Conservation (phyloP, 192 early-diverging fungal species). For the Linderina pennispora region DNA sequence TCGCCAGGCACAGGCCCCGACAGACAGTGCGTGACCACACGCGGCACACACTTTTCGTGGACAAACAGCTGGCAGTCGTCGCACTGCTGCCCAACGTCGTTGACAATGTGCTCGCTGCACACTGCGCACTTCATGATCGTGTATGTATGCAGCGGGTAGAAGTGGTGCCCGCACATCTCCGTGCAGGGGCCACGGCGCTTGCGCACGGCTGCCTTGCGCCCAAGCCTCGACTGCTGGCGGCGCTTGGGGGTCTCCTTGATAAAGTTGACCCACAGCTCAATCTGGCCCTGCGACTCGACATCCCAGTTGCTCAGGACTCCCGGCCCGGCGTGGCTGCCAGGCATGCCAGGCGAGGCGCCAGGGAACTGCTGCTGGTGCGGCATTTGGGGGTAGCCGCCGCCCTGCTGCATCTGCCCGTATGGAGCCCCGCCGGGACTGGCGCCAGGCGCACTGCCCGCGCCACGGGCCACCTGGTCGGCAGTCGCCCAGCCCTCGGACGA, state of each 20-base stretch:
- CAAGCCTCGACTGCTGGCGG: slow-evolving; percentile 47
- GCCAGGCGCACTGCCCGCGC: background rate
- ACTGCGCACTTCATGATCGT: slow-evolving; percentile 98
- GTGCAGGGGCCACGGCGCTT: slow-evolving; percentile 76
- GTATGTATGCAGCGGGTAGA: slow-evolving; percentile 84
- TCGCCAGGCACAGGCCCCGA: slow-evolving; percentile 61
- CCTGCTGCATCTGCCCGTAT: too few species aligned
- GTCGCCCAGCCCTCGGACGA: slow-evolving; percentile 51
- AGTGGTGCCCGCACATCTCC: slow-evolving; percentile 92
- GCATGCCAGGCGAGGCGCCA: background rate
- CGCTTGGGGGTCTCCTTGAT: slow-evolving; percentile 49
- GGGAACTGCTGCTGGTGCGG: slow-evolving; percentile 3
- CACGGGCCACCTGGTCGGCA: slow-evolving; percentile 38
- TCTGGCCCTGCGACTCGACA: slow-evolving; percentile 88
- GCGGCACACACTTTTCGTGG: slow-evolving; percentile 81
- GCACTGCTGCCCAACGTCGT: slow-evolving; percentile 85
- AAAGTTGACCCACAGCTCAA: slow-evolving; percentile 83
- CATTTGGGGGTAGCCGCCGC: too few species aligned
- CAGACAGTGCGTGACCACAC: slow-evolving; percentile 89
- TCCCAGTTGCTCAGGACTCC: slow-evolving; percentile 57
- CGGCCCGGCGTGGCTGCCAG: slow-evolving; percentile 7
- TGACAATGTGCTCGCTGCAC: slow-evolving; percentile 91
- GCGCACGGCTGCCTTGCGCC: slow-evolving; percentile 73
- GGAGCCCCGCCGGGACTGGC: too few species aligned
- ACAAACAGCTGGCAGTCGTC: slow-evolving; percentile 94